Conservation (phyloP, 768 basidiomycete species). For the Clavulina sp. region DNA sequence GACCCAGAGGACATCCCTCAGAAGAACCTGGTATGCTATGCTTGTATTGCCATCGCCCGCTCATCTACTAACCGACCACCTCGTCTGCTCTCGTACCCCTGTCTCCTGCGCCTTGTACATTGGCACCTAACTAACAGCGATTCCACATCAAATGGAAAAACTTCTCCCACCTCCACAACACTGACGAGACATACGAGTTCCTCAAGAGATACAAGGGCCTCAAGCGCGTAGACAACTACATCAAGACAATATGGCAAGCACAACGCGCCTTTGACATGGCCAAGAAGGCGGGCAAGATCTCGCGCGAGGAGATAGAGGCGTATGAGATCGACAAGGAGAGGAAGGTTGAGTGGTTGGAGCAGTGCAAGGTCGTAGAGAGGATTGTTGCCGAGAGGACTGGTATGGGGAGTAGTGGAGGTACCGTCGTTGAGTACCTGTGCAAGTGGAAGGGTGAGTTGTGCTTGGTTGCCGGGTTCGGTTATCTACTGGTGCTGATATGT, state of each 20-base stretch:
- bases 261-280: constrained; percentile 49
- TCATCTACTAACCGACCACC: not conserved
- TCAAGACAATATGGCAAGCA: constrained; percentile 50
- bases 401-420: constrained; percentile 46
- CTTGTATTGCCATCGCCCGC: constrained; percentile 3
- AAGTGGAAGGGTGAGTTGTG: constrained; percentile 59
- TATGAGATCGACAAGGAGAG: constrained; percentile 82
- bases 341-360: constrained; percentile 79
- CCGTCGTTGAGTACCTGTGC: constrained; percentile 71
- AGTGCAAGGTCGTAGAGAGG: constrained; percentile 80
- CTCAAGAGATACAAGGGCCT: constrained; percentile 88
- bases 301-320: constrained; percentile 77
- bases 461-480: constrained; percentile 10
- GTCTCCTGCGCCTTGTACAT: too few species aligned
- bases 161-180: constrained; percentile 96
- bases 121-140: constrained; percentile 37
- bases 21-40: constrained; percentile 55
- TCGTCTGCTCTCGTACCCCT: too few species aligned
- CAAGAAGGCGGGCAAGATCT: constrained; percentile 44
- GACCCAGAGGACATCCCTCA: constrained; percentile 74
- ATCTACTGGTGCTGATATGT: not conserved
- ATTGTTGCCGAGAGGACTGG: constrained; percentile 57
- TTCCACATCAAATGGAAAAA: constrained; percentile 99
- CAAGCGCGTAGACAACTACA: constrained; percentile 98
- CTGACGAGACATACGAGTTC: constrained; percentile 96